These are phyloP conservation scores for Maudiozyma turicensis DNA, from an alignment of 805 yeast genomes.

Conservation along the genomic window DNA sequence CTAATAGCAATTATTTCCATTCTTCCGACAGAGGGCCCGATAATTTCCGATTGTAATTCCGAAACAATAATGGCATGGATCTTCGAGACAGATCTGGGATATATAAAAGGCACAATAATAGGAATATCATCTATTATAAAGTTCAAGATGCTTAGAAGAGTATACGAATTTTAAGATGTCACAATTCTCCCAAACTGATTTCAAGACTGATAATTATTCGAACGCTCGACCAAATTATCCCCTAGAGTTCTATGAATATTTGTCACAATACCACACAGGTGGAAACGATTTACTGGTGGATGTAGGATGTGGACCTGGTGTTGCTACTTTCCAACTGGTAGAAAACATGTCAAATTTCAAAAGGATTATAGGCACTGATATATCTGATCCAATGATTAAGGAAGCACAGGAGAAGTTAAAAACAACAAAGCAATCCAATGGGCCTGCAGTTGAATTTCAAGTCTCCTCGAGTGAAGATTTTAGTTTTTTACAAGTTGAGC, in stretches of 20 bases:
- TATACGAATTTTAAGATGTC: slow-evolving; percentile 38
- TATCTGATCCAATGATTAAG: slow-evolving; percentile 46
- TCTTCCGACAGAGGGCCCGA: not conserved
- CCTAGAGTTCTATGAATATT: slow-evolving; percentile 33
- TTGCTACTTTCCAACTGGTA: slow-evolving; percentile 44
- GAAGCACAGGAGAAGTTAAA: slow-evolving; percentile 27
- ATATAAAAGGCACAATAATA: no score
- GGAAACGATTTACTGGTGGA: slow-evolving; percentile 42
- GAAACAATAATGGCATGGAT: no score
- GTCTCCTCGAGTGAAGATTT: slow-evolving; percentile 25
- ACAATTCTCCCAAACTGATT: slow-evolving; percentile 45
- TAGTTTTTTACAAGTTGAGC: slow-evolving; percentile 6
- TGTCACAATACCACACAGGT: slow-evolving; percentile 36
- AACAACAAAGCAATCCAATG: not conserved
- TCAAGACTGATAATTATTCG: slow-evolving; percentile 44
- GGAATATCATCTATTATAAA: not conserved
- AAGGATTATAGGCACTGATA: slow-evolving; percentile 54
- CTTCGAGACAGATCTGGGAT: no score
- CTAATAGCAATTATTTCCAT: not conserved
- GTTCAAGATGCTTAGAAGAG: no score
- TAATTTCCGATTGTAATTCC: not conserved
- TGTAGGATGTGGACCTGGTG: slow-evolving; percentile 76
- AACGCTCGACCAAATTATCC: slow-evolving; percentile 64
- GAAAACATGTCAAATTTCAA: slow-evolving; percentile 27
- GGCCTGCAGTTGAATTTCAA: slow-evolving; percentile 11